Percentiles rank a stretch among this genome's conserved stretches.
Evolutionary conservation across 352 stramenopile species (phyloP).

Genomic region (Globisporangium nodosum): DNA sequence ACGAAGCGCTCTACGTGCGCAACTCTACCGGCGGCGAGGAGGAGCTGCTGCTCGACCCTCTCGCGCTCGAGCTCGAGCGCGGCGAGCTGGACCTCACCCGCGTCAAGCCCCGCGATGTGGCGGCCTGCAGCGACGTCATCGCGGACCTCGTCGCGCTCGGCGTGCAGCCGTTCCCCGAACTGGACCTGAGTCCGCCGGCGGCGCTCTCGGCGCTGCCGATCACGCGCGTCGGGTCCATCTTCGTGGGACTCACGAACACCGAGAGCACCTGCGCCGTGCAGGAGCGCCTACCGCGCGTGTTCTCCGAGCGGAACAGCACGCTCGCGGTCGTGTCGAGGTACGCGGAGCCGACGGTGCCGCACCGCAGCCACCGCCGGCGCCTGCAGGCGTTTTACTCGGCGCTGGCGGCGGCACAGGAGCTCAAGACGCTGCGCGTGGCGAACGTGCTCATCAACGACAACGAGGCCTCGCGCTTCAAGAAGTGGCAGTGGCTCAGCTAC

Average conservation of each 20-base stretch:
- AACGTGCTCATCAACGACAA: background rate
- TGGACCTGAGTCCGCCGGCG: background rate
- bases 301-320: background rate
- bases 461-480: background rate
- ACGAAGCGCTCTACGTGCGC: background rate
- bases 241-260: background rate
- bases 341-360: background rate
- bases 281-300: background rate
- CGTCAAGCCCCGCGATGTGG: background rate
- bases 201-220: background rate
- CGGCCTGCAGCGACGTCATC: background rate
- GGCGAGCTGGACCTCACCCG: background rate
- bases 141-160: background rate
- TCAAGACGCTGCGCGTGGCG: background rate
- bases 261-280: background rate
- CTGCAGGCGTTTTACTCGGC: constrained; percentile 1
- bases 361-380: background rate
- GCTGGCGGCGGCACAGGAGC: background rate
- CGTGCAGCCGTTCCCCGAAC: background rate
- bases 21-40: background rate
- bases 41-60: background rate
- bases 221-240: background rate
- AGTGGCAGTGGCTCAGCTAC: constrained; percentile 5
- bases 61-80: constrained; percentile 1
- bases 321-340: background rate